phyloP scores from a whole-genome alignment of 306 rosid genomes.

The Adenanthera pavonina region DNA sequence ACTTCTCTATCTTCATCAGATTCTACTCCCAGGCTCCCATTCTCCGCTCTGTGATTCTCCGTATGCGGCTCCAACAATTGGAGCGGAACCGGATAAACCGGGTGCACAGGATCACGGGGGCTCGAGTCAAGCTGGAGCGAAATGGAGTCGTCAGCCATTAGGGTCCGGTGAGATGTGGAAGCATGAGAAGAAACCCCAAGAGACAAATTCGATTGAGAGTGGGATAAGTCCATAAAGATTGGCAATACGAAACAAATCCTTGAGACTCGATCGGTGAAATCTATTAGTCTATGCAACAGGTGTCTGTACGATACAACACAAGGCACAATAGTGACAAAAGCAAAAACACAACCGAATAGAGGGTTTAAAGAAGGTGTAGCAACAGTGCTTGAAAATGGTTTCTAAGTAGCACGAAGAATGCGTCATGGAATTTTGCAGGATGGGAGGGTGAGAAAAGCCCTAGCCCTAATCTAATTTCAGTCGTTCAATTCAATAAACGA shows the following conservation, averaged over 20 bases:
- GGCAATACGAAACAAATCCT: background rate
- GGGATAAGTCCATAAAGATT: constrained; percentile 66
- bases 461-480: constrained; percentile 24
- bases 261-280: background rate
- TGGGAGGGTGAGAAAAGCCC: background rate
- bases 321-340: constrained; percentile 15
- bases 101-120: constrained; percentile 55
- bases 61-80: constrained; percentile 75
- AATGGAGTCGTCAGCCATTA: constrained; percentile 68
- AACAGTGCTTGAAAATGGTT: constrained; percentile 11
- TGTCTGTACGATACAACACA: background rate
- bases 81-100: constrained; percentile 65
- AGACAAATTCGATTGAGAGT: constrained; percentile 64
- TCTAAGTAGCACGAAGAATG: background rate
- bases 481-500: background rate
- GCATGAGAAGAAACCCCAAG: constrained; percentile 68
- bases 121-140: constrained; percentile 69
- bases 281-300: background rate
- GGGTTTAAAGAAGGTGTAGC: constrained; percentile 21
- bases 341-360: background rate
- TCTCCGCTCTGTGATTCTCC: constrained; percentile 36
- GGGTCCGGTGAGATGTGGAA: constrained; percentile 63
- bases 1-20: constrained; percentile 59
- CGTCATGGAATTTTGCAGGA: constrained; percentile 41
- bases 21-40: constrained; percentile 40